Evolutionary conservation across 148 eudicot genomes (phyloP).

Genomic region (Chenopodium berlandieri): DNA sequence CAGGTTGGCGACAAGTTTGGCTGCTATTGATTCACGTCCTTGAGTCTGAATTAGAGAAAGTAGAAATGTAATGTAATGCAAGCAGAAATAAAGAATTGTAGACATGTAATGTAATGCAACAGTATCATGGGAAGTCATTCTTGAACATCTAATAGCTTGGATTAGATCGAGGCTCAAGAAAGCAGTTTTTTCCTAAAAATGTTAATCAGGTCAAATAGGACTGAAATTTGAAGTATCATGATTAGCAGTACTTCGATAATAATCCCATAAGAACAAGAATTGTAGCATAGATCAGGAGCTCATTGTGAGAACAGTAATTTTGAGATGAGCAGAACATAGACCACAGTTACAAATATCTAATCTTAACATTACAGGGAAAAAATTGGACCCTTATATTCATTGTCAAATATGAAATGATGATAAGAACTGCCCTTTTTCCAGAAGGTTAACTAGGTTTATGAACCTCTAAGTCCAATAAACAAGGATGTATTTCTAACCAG

Average conservation of each 20-base stretch:
- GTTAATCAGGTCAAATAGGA: not conserved
- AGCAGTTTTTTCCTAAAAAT: not conserved
- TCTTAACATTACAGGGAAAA: too few species aligned
- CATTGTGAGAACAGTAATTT: not conserved
- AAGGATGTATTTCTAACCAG: conserved; percentile 1
- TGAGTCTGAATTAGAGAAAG: conserved; percentile 60
- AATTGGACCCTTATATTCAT: too few species aligned
- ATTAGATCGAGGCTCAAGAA: too few species aligned
- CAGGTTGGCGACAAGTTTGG: conserved; percentile 89
- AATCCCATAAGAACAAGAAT: not conserved
- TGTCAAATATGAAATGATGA: too few species aligned
- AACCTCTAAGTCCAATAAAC: not conserved
- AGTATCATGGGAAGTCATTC: too few species aligned
- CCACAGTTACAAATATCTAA: too few species aligned
- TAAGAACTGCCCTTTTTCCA: not conserved
- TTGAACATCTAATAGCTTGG: too few species aligned
- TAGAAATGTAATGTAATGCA: not conserved
- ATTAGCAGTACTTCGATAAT: not conserved
- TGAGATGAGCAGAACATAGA: not conserved
- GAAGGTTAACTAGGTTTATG: not conserved
- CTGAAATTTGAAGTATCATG: not conserved
- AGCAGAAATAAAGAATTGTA: too few species aligned
- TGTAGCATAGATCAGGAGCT: not conserved
- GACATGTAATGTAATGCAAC: too few species aligned
- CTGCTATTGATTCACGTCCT: conserved; percentile 96